These are phyloP conservation scores for Aureobasidium sp. DNA, from an alignment of 2,329 filamentous ascomycete genomes.

Conservation along the genomic window DNA sequence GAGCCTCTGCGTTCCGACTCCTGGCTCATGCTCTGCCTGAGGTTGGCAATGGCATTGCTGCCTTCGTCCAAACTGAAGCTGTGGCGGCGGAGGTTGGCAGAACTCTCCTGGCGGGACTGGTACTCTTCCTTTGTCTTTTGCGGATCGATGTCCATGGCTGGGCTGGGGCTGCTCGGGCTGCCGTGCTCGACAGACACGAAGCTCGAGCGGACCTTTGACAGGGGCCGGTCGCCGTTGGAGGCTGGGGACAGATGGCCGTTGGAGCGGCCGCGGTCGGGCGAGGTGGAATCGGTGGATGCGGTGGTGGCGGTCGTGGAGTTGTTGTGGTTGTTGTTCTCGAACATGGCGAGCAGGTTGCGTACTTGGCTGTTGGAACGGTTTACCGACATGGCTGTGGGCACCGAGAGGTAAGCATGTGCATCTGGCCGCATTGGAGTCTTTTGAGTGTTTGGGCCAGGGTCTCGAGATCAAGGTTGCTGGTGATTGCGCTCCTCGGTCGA, in stretches of 20 bases:
- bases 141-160: slow-evolving; percentile 13
- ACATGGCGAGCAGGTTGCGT: slow-evolving; percentile 41
- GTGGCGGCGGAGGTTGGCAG: slow-evolving; percentile 27
- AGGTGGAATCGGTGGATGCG: slow-evolving; percentile 22
- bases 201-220: slow-evolving; percentile 38
- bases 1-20: slow-evolving; percentile 32
- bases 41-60: slow-evolving; percentile 25
- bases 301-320: neutral
- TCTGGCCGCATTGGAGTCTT: slow-evolving; percentile 6
- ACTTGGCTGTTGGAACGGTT: slow-evolving; percentile 34
- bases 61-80: slow-evolving; percentile 35
- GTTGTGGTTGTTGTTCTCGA: slow-evolving; percentile 34
- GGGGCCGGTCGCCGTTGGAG: slow-evolving; percentile 26
- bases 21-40: slow-evolving; percentile 32
- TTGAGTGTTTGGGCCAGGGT: neutral
- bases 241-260: slow-evolving; percentile 23
- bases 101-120: slow-evolving; percentile 8
- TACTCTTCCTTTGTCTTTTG: slow-evolving; percentile 2
- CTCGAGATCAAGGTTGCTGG: slow-evolving; percentile 4
- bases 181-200: slow-evolving; percentile 38
- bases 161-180: neutral
- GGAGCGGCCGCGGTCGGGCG: slow-evolving; percentile 37
- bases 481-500: neutral
- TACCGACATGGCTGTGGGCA: slow-evolving; percentile 36
- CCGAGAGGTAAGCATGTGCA: slow-evolving; percentile 3